A percentile compares a stretch with the other conserved stretches of the same genome.
phyloP scores from a whole-genome alignment of 768 basidiomycete species.

The Piloderma croceum region DNA sequence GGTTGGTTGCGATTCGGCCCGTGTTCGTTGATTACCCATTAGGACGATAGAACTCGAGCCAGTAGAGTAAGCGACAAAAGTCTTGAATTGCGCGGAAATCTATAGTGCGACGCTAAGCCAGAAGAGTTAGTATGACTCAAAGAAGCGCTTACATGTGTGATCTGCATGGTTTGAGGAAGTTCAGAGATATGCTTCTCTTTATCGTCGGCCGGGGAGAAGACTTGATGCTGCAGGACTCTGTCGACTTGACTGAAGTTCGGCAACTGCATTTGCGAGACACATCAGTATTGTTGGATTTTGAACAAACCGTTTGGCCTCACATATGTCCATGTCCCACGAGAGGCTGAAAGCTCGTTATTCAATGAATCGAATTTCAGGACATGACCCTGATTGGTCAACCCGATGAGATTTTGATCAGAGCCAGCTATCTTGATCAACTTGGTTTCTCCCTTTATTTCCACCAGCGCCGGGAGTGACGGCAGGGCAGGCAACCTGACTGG shows the following conservation, averaged over 20 bases:
- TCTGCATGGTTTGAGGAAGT: slow-evolving; percentile 46
- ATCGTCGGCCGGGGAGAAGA: slow-evolving; percentile 33
- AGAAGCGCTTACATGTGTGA: slow-evolving; percentile 65
- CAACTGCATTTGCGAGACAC: slow-evolving; percentile 42
- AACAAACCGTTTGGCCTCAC: slow-evolving; percentile 36
- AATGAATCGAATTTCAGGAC: slow-evolving; percentile 60
- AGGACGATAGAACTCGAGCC: slow-evolving; percentile 68
- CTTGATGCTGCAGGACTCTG: slow-evolving; percentile 40
- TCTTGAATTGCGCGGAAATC: slow-evolving; percentile 80
- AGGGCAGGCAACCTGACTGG: slow-evolving; percentile 57
- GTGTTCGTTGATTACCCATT: slow-evolving; percentile 53
- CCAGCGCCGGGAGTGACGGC: slow-evolving; percentile 53
- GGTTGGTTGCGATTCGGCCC: slow-evolving; percentile 41
- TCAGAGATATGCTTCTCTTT: slow-evolving; percentile 15
- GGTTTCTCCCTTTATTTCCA: slow-evolving; percentile 25
- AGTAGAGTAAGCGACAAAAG: slow-evolving; percentile 79
- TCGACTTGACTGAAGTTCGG: slow-evolving; percentile 66
- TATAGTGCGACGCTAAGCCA: slow-evolving; percentile 31
- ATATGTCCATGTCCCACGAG: slow-evolving; percentile 59
- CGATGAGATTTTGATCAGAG: slow-evolving; percentile 66
- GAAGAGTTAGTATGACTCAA: neutral
- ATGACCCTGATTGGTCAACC: slow-evolving; percentile 74
- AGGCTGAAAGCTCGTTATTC: slow-evolving; percentile 32
- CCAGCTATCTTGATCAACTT: slow-evolving; percentile 78
- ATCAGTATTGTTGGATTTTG: neutral